phyloP scores from a whole-genome alignment of 345 rosid genomes.

The Citrus sp. region DNA sequence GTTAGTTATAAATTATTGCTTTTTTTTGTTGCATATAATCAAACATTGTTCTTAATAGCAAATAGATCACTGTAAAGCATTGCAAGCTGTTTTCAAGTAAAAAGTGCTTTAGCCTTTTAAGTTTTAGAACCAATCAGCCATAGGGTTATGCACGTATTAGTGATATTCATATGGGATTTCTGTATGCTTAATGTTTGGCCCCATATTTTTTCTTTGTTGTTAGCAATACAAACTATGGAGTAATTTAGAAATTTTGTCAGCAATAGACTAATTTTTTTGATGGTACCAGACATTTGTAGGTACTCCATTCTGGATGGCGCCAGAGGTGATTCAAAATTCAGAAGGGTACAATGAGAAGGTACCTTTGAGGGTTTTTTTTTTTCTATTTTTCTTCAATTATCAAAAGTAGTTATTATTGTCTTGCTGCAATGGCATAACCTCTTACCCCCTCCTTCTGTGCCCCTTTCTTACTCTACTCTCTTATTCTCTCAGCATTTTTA shows the following conservation, averaged over 20 bases:
- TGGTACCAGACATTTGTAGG: slow-evolving; percentile 94
- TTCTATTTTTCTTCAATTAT: slow-evolving; percentile 6
- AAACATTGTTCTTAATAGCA: neutral
- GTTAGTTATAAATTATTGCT: neutral
- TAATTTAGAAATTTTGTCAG: slow-evolving; percentile 12
- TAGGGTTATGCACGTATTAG: neutral
- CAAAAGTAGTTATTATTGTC: neutral
- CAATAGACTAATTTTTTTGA: slow-evolving; percentile 39
- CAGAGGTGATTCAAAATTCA: slow-evolving; percentile 97
- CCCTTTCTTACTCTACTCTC: slow-evolving; percentile 6
- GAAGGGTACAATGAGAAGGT: slow-evolving; percentile 99
- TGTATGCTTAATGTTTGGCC: neutral
- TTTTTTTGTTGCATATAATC: neutral
- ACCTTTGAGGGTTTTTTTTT: slow-evolving; percentile 5
- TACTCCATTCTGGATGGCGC: slow-evolving; percentile 99
- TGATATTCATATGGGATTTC: neutral
- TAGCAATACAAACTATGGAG: slow-evolving; percentile 5
- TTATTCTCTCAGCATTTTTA: neutral
- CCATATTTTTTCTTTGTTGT: neutral
- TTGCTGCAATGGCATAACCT: slow-evolving; percentile 6
- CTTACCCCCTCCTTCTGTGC: neutral
- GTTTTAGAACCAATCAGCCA: neutral
- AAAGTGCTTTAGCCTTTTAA: neutral
- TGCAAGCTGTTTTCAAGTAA: neutral
- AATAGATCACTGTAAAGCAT: neutral